Conservation (phyloP, 2,329 filamentous ascomycete genomes). For the Geoglossum cookeanum region DNA sequence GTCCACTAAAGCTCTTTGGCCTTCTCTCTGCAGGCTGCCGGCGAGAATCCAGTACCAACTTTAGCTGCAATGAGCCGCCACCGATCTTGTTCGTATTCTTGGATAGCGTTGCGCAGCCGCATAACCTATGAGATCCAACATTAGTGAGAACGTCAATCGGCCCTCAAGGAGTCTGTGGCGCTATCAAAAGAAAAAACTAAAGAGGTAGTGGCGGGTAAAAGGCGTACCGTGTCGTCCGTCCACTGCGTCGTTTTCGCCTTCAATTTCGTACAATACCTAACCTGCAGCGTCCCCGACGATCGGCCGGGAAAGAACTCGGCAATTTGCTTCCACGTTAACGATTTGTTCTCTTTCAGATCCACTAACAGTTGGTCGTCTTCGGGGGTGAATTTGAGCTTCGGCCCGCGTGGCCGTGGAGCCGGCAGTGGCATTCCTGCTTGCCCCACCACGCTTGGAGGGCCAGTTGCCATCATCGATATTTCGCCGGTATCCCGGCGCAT, state of each 20-base stretch:
- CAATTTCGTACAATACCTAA: conserved; percentile 85
- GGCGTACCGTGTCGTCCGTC: conserved; percentile 76
- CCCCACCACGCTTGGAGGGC: conserved; percentile 50
- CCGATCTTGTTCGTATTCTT: conserved; percentile 78
- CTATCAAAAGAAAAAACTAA: no score
- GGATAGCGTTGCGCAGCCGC: conserved; percentile 55
- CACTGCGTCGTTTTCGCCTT: conserved; percentile 87
- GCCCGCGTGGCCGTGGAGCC: conserved; percentile 60
- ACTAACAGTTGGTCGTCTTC: conserved; percentile 79
- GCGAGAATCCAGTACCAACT: conserved; percentile 76
- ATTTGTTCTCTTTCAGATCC: conserved; percentile 85
- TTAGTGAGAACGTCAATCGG: conserved; percentile 14
- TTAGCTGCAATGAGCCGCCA: conserved; percentile 87
- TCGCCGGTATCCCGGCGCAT: not conserved
- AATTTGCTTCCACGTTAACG: conserved; percentile 93
- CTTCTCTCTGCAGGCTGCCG: conserved; percentile 69
- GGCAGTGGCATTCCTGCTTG: conserved; percentile 74
- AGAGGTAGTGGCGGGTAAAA: not conserved
- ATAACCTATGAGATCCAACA: conserved; percentile 37
- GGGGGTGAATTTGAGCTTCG: conserved; percentile 84
- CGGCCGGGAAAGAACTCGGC: conserved; percentile 87
- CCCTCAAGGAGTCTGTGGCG: not conserved
- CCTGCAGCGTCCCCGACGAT: conserved; percentile 77
- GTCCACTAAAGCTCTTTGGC: conserved; percentile 37
- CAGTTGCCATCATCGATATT: not conserved